Base-by-base conservation (phyloP, 2,329 filamentous ascomycete species). In the Aureobasidium lini region DNA sequence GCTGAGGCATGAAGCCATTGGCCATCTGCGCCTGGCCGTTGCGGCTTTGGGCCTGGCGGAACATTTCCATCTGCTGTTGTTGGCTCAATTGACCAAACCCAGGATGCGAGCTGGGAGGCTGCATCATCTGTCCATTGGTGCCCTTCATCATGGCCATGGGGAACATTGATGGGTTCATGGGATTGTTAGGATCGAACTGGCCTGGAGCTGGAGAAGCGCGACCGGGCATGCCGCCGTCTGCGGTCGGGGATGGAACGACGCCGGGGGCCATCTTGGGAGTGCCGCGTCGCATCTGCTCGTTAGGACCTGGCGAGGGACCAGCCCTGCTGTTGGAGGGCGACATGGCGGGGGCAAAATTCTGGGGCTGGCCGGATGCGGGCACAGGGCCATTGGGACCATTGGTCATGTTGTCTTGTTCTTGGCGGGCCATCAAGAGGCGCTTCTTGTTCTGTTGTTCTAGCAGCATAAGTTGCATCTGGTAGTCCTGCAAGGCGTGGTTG, bases 371-470 rank as follows among this genome's bases (percentile, higher is more conserved):
- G n/a, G 83, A 81, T 46, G 79, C 81, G 54, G 73, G 72, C 28
- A 70, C 73, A 43, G 67, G 66, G 40, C 66, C 68, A 32, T 78
- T 78, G 28, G 80, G 81, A 53, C 79, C 64, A 53, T 76, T 79
- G 61, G 76, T 72, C 72, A 85, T 81, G 68, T 76, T 84, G 63
- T 92, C 89, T 72, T 93, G 88, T 70, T 91, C 84, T 73, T 85
- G 87, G 16, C 89, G 84, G 39, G 89, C 89, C 88, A 91, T 90
- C 79, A 91, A 85, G 50, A 93, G 79, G 16, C 89, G 80, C 74
- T 91, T 92, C 79, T 92, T 93, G 67, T 93, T 93, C 74, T 93
- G 88, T 73, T 92, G 89, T 73, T 93, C 89, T 15, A 93, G 80
- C 52, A 92, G 75, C 89, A 92, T 93, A 70, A 93, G 76, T 71